Base-by-base conservation (phyloP, 371 early-diverging fungal species). In the Mucor piriformis region DNA sequence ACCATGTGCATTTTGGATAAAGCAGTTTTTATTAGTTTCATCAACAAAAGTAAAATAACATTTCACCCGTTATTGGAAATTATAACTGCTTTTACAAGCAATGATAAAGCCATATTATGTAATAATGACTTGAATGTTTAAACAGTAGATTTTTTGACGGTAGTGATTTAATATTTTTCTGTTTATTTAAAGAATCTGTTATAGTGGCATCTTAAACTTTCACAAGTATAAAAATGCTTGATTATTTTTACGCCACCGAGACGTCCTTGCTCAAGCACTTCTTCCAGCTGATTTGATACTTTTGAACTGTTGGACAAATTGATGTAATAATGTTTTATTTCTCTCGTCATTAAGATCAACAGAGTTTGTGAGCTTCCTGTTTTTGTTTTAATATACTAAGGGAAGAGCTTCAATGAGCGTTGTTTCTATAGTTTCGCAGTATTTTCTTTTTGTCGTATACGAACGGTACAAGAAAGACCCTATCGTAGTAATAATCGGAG, bases 41-140 rank as follows among this genome's bases (percentile, higher is more conserved):
- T 43, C 59, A 51, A 59, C 51, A 59, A 59, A 23, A 59, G 51
- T 59, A 21, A 59, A 59, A 0, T 33, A 29, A 34, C 15, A 50
- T 11, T 43, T 15, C 61, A 54, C 50, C 54, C 55, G 12, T 61
- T 61, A 50, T 61, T 61, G 50, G 55, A 61, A 49, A 54, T 61
- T 61, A 54, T 61, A 38, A 61, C 49, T 54, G 61, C 55, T 61
- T 54, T 61, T 47, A 61, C 55, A 50, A 61, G 61, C 43, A 54
- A 54, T 49, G 55, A 61, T 0, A 61, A 61, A 55, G 55, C 50
- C 33, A 61, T 61, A 47, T 54, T 61, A 50, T 54, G 23, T 49
- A 48, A 61, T 48, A 51, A 54, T 61, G 49, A 25, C 46, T 54
- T 54, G n/a, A 50, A 50, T 50, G 50, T 32, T 50, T 50, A 50